phyloP scores from a whole-genome alignment of 2,329 filamentous ascomycete species.

The Colletotrichum sp. region DNA sequence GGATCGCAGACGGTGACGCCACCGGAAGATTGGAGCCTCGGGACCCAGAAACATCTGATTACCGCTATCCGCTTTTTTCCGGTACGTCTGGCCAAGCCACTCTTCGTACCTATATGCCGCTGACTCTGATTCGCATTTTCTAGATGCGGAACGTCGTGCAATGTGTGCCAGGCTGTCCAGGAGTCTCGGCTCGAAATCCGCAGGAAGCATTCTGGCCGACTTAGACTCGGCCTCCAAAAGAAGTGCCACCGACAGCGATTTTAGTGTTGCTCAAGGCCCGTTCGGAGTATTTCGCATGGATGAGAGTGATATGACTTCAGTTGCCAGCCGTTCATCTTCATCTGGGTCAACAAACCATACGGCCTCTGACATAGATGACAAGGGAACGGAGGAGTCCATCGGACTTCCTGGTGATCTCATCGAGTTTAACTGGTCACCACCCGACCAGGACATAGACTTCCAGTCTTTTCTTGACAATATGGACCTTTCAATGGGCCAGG shows the following conservation, averaged over 20 bases:
- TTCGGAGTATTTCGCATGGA: not conserved
- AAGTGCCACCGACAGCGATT: not conserved
- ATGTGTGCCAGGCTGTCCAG: not conserved
- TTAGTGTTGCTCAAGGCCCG: not conserved
- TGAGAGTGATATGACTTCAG: not conserved
- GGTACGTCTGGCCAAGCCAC: not conserved
- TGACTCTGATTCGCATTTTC: not conserved
- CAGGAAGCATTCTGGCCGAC: not conserved
- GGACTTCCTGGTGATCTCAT: not conserved
- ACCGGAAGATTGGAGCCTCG: not conserved
- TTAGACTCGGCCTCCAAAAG: not conserved
- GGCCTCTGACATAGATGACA: not conserved
- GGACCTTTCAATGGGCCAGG: not conserved
- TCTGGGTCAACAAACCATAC: not conserved
- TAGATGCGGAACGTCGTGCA: not conserved
- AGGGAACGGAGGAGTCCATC: not conserved
- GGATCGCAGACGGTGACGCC: not conserved
- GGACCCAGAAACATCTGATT: not conserved
- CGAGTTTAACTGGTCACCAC: not conserved
- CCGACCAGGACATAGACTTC: not conserved
- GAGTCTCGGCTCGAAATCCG: not conserved
- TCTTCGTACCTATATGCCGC: not conserved
- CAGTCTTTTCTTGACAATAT: not conserved
- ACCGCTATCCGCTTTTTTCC: not conserved
- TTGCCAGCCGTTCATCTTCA: not conserved